Conservation (phyloP, 2,329 filamentous ascomycete genomes). For the Gaeumannomyces sp. region DNA sequence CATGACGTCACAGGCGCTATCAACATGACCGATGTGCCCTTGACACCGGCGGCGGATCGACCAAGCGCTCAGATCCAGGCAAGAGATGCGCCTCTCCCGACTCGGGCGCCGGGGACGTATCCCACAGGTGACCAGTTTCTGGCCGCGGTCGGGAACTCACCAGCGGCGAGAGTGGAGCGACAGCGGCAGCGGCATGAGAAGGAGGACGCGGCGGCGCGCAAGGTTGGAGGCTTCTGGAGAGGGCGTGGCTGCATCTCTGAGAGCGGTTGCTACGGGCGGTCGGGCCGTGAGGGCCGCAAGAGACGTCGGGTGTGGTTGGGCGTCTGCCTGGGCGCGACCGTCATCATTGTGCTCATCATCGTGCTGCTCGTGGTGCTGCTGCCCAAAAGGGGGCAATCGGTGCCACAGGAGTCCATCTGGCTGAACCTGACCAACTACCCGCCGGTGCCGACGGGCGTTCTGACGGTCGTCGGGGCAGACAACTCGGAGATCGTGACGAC, state of each 20-base stretch:
- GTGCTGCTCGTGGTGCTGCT: slow-evolving; percentile 53
- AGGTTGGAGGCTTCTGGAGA: slow-evolving; percentile 56
- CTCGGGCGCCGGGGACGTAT: slow-evolving; percentile 38
- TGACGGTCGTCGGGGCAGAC: slow-evolving; percentile 70
- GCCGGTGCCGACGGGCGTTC: slow-evolving; percentile 75
- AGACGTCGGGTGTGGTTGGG: slow-evolving; percentile 54
- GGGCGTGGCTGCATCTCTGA: slow-evolving; percentile 57
- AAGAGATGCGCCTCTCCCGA: slow-evolving; percentile 29
- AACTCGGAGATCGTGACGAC: slow-evolving; percentile 56
- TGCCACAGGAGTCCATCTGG: slow-evolving; percentile 50
- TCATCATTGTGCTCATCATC: slow-evolving; percentile 50
- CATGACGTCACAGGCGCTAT: slow-evolving; percentile 58
- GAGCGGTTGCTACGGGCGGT: slow-evolving; percentile 59
- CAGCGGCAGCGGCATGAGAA: slow-evolving; percentile 55
- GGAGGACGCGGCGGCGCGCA: slow-evolving; percentile 55
- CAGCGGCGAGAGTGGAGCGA: slow-evolving; percentile 40
- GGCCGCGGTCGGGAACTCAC: slow-evolving; percentile 29
- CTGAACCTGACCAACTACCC: slow-evolving; percentile 83
- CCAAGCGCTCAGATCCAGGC: slow-evolving; percentile 15
- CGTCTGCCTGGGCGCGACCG: slow-evolving; percentile 43
- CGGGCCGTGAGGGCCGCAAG: slow-evolving; percentile 57
- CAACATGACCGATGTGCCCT: slow-evolving; percentile 52
- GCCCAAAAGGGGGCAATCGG: slow-evolving; percentile 26
- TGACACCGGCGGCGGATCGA: slow-evolving; percentile 34
- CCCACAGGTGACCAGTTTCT: slow-evolving; percentile 38